Base-by-base conservation (phyloP, 2,329 filamentous ascomycete species). In the Beauveria sp. region DNA sequence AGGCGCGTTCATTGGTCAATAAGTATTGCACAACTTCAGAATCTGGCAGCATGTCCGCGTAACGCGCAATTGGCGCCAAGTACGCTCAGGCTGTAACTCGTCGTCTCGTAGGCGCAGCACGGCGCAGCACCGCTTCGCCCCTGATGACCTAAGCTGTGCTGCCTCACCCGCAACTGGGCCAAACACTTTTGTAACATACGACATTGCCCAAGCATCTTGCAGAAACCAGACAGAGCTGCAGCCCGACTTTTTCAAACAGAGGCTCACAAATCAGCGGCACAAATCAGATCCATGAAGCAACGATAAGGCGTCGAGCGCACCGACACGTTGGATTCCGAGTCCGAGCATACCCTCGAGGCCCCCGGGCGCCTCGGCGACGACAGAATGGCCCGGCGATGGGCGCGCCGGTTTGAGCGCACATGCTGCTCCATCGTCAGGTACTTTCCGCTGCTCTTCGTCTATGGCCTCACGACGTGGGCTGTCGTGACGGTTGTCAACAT, bases 391-490 rank as follows among this genome's bases (percentile, higher is more conserved):
- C 82, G 82, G 68, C 80, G 83, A 69, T 89, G 85, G 79, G 88
- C 85, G 54, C 82, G 89, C 66, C 85, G 82, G 72, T 60, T 90
- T 69, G 93, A 97, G 80, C 88, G 92, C 55, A 88, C 85, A 70
- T 97, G 92, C 80, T 98, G 93, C 77, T 78, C 82, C 49, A 84
- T 86, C 64, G 81, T 89, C 59, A 90, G 86, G 28, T 96, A 92
- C 74, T 90, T 96, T 67, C 93, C 93, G n/a, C 81, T 98, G 20
- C 79, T 79, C 31, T 96, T 98, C 71, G 90, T 98, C 63, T 97
- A 96, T 71, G 83, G 88, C 61, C 75, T 97, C 67, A 93, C 91
- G n/a, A 89, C 89, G 12, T 99, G 95, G 95, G 93, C 91, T 2
- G 84, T 89, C n/a, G 97, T 89, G 82, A 92, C 96, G 9, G 83